A percentile compares a stretch with the other conserved stretches of the same genome.
Evolutionary conservation across 768 basidiomycete species (phyloP).

Genomic region (Russula brevipes): DNA sequence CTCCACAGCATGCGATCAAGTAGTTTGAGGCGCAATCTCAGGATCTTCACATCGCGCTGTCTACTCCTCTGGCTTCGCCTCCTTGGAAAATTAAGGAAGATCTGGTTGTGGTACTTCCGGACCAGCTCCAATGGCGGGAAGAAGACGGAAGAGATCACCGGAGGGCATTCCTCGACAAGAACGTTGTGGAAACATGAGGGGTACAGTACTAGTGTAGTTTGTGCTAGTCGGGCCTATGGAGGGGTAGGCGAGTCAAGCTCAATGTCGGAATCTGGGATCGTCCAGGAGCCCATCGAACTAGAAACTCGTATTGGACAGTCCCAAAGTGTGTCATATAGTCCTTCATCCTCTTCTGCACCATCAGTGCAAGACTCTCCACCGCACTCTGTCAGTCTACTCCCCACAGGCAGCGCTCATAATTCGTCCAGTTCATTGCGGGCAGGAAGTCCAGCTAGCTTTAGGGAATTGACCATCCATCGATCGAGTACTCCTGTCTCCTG

Average conservation of each 20-base stretch:
- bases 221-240: not conserved
- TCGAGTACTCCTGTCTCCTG: not conserved
- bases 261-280: not conserved
- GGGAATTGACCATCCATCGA: not conserved
- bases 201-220: not conserved
- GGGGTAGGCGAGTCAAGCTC: not conserved
- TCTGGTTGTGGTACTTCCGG: not conserved
- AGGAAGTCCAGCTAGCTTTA: not conserved
- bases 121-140: not conserved
- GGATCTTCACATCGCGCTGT: conserved; percentile 1
- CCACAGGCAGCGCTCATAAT: not conserved
- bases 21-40: not conserved
- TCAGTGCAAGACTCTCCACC: not conserved
- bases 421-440: not conserved
- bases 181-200: not conserved
- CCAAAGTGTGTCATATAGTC: not conserved
- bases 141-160: not conserved
- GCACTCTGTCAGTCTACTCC: not conserved
- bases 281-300: not conserved
- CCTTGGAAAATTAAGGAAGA: not conserved
- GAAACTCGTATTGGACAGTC: not conserved
- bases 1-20: not conserved
- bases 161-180: not conserved
- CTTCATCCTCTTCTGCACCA: not conserved
- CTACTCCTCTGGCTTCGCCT: not conserved